Percentiles rank a stretch among this genome's conserved stretches.
phyloP scores from a whole-genome alignment of 2,329 filamentous ascomycete species.

The Verticillium nonalfalfae region DNA sequence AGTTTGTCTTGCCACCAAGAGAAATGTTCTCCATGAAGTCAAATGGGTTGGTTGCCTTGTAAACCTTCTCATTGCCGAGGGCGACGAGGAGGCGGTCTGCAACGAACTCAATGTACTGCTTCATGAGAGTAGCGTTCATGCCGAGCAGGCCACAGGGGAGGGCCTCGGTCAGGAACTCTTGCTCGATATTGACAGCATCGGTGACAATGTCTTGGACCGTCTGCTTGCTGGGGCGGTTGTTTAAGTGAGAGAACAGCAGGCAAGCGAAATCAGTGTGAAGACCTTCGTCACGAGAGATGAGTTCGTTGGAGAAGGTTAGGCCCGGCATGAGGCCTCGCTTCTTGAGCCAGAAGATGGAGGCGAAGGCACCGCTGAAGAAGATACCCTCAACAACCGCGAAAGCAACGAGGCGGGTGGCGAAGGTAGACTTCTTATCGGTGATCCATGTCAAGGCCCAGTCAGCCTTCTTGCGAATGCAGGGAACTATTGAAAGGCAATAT shows the following conservation, averaged over 20 bases:
- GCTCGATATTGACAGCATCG: conserved; percentile 89
- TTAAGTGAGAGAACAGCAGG: conserved; percentile 93
- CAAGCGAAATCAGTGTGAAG: conserved; percentile 99
- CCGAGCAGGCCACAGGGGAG: conserved; percentile 88
- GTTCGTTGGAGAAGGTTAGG: conserved; percentile 98
- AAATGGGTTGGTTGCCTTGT: conserved; percentile 91
- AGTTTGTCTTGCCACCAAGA: conserved; percentile 98
- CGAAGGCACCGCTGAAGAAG: conserved; percentile 98
- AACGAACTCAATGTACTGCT: conserved; percentile 99
- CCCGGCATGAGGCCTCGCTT: conserved; percentile 99
- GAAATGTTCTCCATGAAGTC: conserved; percentile 99
- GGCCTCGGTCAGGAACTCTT: conserved; percentile 96
- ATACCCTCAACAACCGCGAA: conserved; percentile 98
- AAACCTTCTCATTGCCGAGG: conserved; percentile 90
- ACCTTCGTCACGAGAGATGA: conserved; percentile 98
- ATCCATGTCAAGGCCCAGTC: conserved; percentile 98
- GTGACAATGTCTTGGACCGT: conserved; percentile 83
- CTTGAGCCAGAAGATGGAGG: conserved; percentile 99
- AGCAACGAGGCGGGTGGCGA: conserved; percentile 89
- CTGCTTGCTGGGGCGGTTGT: conserved; percentile 79
- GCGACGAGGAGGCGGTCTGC: conserved; percentile 90
- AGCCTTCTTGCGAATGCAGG: conserved; percentile 96
- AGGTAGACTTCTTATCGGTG: conserved; percentile 84
- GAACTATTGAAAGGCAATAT: conserved; percentile 49
- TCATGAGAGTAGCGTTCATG: conserved; percentile 97